A percentile compares a stretch with the other conserved stretches of the same genome.
Evolutionary conservation across 192 early-diverging fungal species (phyloP).

Genomic region (Oehlia diaphana): DNA sequence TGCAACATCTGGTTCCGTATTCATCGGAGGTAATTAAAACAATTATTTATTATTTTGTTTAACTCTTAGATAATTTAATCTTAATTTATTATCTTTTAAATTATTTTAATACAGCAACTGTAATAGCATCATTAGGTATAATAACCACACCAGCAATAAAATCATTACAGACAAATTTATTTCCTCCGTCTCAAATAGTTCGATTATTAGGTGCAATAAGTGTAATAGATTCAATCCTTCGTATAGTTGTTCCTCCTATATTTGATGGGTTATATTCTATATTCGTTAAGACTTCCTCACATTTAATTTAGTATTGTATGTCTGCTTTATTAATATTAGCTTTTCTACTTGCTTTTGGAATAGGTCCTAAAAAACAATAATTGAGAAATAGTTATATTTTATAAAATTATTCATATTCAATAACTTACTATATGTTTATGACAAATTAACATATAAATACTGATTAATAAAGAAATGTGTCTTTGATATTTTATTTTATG

Average conservation of each 20-base stretch:
- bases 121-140: slow-evolving; percentile 37
- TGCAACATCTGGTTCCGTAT: slow-evolving; percentile 20
- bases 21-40: slow-evolving; percentile 11
- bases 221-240: slow-evolving; percentile 50
- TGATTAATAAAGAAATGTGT: too few relatives aligned
- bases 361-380: too few relatives aligned
- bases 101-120: slow-evolving; percentile 24
- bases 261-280: slow-evolving; percentile 36
- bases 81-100: slow-evolving; percentile 4
- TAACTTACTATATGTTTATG: too few relatives aligned
- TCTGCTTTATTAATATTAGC: too few relatives aligned
- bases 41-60: background rate
- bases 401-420: too few relatives aligned
- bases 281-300: too few relatives aligned
- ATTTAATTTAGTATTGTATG: too few relatives aligned
- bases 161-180: slow-evolving; percentile 28
- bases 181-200: too few relatives aligned
- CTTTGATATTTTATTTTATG: too few relatives aligned
- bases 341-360: too few relatives aligned
- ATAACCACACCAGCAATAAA: slow-evolving; percentile 18
- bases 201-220: slow-evolving; percentile 38
- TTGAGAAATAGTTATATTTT: too few relatives aligned
- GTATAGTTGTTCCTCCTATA: slow-evolving; percentile 43
- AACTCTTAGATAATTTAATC: background rate
- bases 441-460: too few relatives aligned